Conservation (phyloP, 2,329 filamentous ascomycete genomes). For the Periconia sp. region DNA sequence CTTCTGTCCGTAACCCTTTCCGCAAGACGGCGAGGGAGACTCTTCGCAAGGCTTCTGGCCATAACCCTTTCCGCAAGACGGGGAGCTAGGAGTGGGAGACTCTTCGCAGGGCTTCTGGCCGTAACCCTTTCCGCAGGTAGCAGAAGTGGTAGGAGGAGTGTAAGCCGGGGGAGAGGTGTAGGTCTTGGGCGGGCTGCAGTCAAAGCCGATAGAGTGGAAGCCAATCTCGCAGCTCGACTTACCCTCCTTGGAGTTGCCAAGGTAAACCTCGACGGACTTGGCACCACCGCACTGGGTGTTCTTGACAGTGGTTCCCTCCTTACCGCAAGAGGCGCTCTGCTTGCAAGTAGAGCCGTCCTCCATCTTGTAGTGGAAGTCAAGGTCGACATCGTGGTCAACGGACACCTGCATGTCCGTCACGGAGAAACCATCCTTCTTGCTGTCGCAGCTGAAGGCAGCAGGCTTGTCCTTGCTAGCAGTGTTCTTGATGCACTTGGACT, state of each 20-base stretch:
- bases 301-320: conserved; percentile 70
- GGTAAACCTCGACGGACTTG: conserved; percentile 74
- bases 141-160: conserved; percentile 12
- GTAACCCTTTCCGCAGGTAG: not conserved
- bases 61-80: conserved; percentile 3
- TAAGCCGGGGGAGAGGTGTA: conserved; percentile 27
- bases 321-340: conserved; percentile 72
- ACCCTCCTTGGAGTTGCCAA: conserved; percentile 56
- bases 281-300: conserved; percentile 95
- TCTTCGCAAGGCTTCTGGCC: not conserved
- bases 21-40: conserved; percentile 2
- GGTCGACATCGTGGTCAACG: conserved; percentile 74
- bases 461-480: conserved; percentile 58
- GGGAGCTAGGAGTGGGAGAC: not conserved
- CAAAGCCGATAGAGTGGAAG: conserved; percentile 76
- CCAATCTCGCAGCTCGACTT: conserved; percentile 71
- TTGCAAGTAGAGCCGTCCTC: conserved; percentile 81
- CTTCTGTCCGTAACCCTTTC: not conserved
- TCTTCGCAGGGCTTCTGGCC: not conserved
- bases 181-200: conserved; percentile 60
- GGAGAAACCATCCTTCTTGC: conserved; percentile 66
- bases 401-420: conserved; percentile 76
- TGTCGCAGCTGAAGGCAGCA: conserved; percentile 71
- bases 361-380: conserved; percentile 90
- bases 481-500: conserved; percentile 51